phyloP scores from a whole-genome alignment of 2,329 filamentous ascomycete species.

The Aspergillus carbonarius region DNA sequence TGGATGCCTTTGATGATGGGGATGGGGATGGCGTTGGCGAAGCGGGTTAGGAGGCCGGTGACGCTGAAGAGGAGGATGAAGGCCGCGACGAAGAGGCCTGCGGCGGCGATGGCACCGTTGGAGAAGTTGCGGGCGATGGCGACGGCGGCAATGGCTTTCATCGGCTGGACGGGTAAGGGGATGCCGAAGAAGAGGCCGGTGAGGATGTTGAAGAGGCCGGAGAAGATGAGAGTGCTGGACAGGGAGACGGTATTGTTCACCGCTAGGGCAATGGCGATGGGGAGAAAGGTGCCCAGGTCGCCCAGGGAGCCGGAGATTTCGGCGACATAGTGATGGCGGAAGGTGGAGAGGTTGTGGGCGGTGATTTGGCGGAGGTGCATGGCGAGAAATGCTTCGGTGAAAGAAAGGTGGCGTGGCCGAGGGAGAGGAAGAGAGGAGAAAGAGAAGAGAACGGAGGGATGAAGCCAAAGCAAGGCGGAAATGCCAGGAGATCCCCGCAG shows the following conservation, averaged over 20 bases:
- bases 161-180: slow-evolving; percentile 85
- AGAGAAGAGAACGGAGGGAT: neutral
- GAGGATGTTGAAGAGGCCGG: slow-evolving; percentile 79
- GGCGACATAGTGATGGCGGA: slow-evolving; percentile 58
- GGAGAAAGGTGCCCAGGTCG: slow-evolving; percentile 85
- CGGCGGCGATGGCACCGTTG: slow-evolving; percentile 71
- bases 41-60: slow-evolving; percentile 74
- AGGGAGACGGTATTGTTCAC: slow-evolving; percentile 76
- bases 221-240: slow-evolving; percentile 81
- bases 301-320: slow-evolving; percentile 89
- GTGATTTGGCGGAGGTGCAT: slow-evolving; percentile 28
- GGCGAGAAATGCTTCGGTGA: neutral
- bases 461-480: neutral
- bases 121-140: slow-evolving; percentile 71
- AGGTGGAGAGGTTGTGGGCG: slow-evolving; percentile 55
- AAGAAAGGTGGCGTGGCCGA: neutral
- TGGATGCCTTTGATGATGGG: slow-evolving; percentile 95
- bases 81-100: slow-evolving; percentile 74
- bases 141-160: slow-evolving; percentile 86
- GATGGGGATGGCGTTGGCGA: slow-evolving; percentile 72
- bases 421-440: neutral
- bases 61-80: slow-evolving; percentile 74
- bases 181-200: slow-evolving; percentile 84
- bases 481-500: neutral
- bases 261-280: slow-evolving; percentile 82